phyloP scores from a whole-genome alignment of 768 basidiomycete genomes.

The Mycena maculata region DNA sequence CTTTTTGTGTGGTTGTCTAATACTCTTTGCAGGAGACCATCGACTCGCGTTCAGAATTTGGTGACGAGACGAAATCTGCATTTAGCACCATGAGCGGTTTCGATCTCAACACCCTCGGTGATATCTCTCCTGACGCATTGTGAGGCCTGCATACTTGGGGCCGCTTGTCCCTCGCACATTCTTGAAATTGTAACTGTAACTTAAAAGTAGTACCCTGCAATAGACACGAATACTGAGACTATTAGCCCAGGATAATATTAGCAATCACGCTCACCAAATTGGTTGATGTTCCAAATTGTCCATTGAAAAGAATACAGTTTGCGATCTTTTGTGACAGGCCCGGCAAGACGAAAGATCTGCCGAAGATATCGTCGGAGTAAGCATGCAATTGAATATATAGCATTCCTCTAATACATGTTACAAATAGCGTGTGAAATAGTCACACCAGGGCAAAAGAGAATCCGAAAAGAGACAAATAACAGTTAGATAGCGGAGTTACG shows the following conservation, averaged over 20 bases:
- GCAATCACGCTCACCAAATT: no score
- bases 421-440: conserved; percentile 43
- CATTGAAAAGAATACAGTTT: no score
- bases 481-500: conserved; percentile 37
- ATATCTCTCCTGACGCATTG: conserved; percentile 78
- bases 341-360: no score
- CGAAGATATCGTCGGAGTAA: not conserved
- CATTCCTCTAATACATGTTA: conserved; percentile 47
- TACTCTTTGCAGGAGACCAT: conserved; percentile 69
- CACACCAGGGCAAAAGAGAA: conserved; percentile 39
- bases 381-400: conserved; percentile 32
- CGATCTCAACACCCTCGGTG: conserved; percentile 70
- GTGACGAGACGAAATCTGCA: conserved; percentile 74
- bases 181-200: conserved; percentile 1
- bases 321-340: no score
- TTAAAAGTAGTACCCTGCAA: conserved; percentile 25
- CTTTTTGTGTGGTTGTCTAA: conserved; percentile 20
- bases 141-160: conserved; percentile 39
- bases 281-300: no score
- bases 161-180: not conserved
- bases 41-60: conserved; percentile 77
- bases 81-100: conserved; percentile 69
- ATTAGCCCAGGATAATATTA: no score
- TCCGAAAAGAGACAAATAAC: conserved; percentile 45
- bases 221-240: conserved; percentile 33